phyloP scores from a whole-genome alignment of 2,329 filamentous ascomycete genomes.

The Alternaria ethzedia region DNA sequence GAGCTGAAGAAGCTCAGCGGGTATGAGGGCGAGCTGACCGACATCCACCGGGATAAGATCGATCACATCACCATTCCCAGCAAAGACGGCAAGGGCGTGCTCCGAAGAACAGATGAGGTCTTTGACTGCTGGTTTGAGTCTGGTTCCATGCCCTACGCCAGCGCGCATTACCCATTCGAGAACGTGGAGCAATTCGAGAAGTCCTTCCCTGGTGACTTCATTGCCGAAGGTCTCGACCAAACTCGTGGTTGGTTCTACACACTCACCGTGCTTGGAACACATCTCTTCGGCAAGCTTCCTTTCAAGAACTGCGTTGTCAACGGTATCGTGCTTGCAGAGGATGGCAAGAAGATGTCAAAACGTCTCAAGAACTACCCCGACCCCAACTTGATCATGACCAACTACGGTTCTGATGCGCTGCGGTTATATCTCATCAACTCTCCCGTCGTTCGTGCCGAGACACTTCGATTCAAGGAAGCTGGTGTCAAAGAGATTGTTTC shows the following conservation, averaged over 20 bases:
- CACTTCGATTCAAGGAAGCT: constrained; percentile 86
- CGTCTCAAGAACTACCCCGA: constrained; percentile 96
- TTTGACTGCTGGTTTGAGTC: constrained; percentile 99
- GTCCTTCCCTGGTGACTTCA: constrained; percentile 90
- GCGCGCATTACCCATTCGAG: constrained; percentile 90
- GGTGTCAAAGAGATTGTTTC: constrained; percentile 95
- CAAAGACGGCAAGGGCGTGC: constrained; percentile 81
- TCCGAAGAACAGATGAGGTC: constrained; percentile 83
- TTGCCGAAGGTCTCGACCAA: constrained; percentile 91
- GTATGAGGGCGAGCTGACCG: constrained; percentile 80
- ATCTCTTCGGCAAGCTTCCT: constrained; percentile 82
- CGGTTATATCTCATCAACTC: constrained; percentile 97
- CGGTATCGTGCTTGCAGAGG: constrained; percentile 89
- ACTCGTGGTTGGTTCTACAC: constrained; percentile 98
- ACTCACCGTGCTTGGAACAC: constrained; percentile 83
- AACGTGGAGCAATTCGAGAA: constrained; percentile 81
- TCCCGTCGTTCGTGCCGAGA: constrained; percentile 89
- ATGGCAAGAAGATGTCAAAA: constrained; percentile 99
- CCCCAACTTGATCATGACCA: constrained; percentile 79
- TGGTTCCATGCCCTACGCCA: constrained; percentile 93
- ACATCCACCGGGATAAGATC: constrained; percentile 91
- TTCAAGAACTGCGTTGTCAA: constrained; percentile 98
- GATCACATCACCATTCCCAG: constrained; percentile 94
- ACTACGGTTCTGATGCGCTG: constrained; percentile 90
- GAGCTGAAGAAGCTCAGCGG: constrained; percentile 87